Conservation (phyloP, 1,284 basidiomycete genomes). For the Pascua sp. region DNA sequence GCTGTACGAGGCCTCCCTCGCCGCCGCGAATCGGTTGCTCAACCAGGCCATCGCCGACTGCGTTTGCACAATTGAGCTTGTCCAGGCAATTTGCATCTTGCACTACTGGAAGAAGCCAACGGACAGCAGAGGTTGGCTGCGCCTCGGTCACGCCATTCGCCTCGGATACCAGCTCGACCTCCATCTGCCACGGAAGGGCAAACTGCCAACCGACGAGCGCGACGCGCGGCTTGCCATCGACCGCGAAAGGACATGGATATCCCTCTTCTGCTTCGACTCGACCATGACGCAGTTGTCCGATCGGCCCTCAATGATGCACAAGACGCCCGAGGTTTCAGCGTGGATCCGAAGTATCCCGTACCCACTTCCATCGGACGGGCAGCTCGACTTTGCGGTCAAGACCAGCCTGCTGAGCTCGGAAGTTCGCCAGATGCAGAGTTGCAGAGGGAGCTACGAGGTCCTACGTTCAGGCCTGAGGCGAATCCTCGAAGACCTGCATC, state of each 20-base stretch:
- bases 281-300: conserved; percentile 21
- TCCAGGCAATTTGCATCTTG: conserved; percentile 23
- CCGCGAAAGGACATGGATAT: conserved; percentile 28
- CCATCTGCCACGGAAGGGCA: conserved; percentile 18
- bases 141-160: conserved; percentile 31
- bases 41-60: conserved; percentile 15
- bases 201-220: conserved; percentile 23
- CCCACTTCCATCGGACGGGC: conserved; percentile 20
- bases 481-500: conserved; percentile 19
- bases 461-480: conserved; percentile 18
- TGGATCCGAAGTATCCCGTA: conserved; percentile 19
- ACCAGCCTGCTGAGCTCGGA: conserved; percentile 15
- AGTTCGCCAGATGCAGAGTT: conserved; percentile 19
- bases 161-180: conserved; percentile 30
- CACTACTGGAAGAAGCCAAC: conserved; percentile 25
- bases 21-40: conserved; percentile 13
- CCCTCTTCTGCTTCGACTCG: conserved; percentile 21
- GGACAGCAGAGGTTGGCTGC: conserved; percentile 19
- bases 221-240: conserved; percentile 22
- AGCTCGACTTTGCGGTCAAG: conserved; percentile 25
- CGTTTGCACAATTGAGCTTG: conserved; percentile 18
- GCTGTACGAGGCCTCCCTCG: conserved; percentile 17
- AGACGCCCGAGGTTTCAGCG: conserved; percentile 12
- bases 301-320: conserved; percentile 22
- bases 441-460: conserved; percentile 19